Percentiles rank a stretch among this genome's conserved stretches.
Conservation (phyloP, 225 moss, liverwort and hornwort genomes). For the Thuidium tamariscinum region DNA sequence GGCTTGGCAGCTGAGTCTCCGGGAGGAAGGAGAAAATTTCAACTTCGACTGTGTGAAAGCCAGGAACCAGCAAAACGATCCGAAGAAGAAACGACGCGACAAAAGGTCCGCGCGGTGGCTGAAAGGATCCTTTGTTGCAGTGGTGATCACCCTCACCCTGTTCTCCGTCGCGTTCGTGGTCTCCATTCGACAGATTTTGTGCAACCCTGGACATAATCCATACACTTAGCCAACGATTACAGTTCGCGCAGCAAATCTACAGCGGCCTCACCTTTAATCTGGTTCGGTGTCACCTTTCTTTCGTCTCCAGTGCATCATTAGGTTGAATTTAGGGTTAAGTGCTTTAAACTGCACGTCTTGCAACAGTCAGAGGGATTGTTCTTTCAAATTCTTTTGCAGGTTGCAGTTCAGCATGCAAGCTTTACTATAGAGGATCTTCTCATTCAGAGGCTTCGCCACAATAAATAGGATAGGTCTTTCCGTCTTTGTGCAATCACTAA, state of each 20-base stretch:
- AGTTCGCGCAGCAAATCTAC: not conserved
- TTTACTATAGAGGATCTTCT: not conserved
- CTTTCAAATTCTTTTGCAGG: not conserved
- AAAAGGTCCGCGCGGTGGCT: not conserved
- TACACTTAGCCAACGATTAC: not conserved
- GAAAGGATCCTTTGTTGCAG: not conserved
- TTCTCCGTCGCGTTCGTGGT: constrained; percentile 13
- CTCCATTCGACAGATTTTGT: constrained; percentile 19
- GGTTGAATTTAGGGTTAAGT: not conserved
- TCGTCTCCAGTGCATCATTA: not conserved
- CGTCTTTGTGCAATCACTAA: not conserved
- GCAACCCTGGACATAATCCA: not conserved
- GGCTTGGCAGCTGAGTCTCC: not conserved
- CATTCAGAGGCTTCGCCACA: not conserved
- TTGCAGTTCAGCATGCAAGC: not conserved
- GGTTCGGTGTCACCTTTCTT: not conserved
- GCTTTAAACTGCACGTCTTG: not conserved
- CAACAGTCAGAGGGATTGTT: not conserved
- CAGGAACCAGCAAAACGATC: not conserved
- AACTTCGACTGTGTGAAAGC: not conserved
- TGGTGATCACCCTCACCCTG: not conserved
- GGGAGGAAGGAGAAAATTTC: not conserved
- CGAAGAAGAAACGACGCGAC: not conserved
- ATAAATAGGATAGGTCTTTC: not conserved
- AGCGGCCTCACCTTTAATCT: not conserved